Conservation (phyloP, 805 yeast species). For the Candida ovalis region DNA sequence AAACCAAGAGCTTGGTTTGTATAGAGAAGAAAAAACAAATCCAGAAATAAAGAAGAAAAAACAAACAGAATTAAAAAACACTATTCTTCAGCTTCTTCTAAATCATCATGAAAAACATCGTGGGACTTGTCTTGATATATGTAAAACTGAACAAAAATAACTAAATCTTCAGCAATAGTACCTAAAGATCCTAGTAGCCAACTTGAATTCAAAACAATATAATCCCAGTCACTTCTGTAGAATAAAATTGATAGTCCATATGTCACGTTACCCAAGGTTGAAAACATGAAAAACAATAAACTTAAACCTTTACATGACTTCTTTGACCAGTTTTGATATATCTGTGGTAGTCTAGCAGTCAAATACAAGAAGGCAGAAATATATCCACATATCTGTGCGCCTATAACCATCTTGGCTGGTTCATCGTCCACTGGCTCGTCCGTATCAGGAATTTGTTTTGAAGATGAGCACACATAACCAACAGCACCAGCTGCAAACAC, state of each 20-base stretch:
- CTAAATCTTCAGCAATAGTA: constrained; percentile 64
- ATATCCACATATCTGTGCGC: constrained; percentile 70
- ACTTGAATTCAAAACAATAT: constrained; percentile 59
- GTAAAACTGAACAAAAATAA: constrained; percentile 67
- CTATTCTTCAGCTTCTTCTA: not conserved
- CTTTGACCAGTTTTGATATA: constrained; percentile 71
- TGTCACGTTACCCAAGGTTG: constrained; percentile 71
- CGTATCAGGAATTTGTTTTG: constrained; percentile 13
- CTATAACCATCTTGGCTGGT: constrained; percentile 33
- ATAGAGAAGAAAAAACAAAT: not conserved
- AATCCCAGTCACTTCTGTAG: constrained; percentile 57
- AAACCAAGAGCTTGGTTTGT: not conserved
- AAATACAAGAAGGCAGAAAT: constrained; percentile 63
- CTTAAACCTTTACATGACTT: constrained; percentile 85
- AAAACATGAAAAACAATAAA: constrained; percentile 70
- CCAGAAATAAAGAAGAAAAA: not conserved
- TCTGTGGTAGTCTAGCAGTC: constrained; percentile 79
- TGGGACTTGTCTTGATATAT: constrained; percentile 41
- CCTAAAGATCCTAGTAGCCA: constrained; percentile 82
- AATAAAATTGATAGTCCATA: constrained; percentile 71
- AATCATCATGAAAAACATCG: constrained; percentile 7
- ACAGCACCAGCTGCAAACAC: constrained; percentile 59
- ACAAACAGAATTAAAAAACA: not conserved
- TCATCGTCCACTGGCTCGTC: constrained; percentile 20
- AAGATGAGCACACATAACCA: constrained; percentile 51